Evolutionary conservation across 371 early-diverging fungal genomes (phyloP), one percentile per base, ranked within the genome.

Genomic region (Rhizopus microsporus): DNA sequence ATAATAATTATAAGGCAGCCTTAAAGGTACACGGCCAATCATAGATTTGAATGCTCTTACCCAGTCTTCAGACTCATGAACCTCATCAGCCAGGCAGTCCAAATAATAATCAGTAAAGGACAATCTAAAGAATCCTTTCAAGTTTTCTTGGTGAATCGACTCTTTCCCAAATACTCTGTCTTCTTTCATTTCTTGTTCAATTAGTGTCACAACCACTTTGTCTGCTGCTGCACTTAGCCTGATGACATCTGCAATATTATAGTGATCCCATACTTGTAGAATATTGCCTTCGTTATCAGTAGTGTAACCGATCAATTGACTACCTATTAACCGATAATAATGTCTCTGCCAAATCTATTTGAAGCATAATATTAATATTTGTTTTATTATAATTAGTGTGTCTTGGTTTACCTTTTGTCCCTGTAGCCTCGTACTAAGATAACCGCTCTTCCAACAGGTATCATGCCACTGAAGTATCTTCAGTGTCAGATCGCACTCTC

Each of bases 401-500:
- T 46, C 34, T 13, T 35, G n/a, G n/a, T 31, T 58, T 74, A 71
- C 77, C 66, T 65, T 61, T 10, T 57, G 51, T 7, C 68, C 71
- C 50, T 67, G 66, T 5, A 39, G 42, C 38, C 78, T 57, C 30
- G 64, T 69, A 3, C 74, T 68, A 33, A 79, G 51, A 53, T 70
- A 74, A 0, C 79, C 78, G 37, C 67, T 67, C n/a, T 68, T 60
- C 71, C 67, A 70, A 30, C 71, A 67, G 32, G 78, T 77, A 37
- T 72, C 66, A 54, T 77, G 70, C 78, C 78, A 77, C 50, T 77
- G 78, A 0, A 65, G 63, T 15, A 77, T 74, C 38, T 72, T 69
- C 2, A 77, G 40, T 1, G 78, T 68, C 34, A 74, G 49, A 51
- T 77, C 78, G 39, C 78, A 77, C 57, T 77, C 78, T 31, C 78